Percentiles rank a stretch among this genome's conserved stretches.
phyloP scores from a whole-genome alignment of 192 early-diverging fungal genomes.

The Irineochytrium annulatum region DNA sequence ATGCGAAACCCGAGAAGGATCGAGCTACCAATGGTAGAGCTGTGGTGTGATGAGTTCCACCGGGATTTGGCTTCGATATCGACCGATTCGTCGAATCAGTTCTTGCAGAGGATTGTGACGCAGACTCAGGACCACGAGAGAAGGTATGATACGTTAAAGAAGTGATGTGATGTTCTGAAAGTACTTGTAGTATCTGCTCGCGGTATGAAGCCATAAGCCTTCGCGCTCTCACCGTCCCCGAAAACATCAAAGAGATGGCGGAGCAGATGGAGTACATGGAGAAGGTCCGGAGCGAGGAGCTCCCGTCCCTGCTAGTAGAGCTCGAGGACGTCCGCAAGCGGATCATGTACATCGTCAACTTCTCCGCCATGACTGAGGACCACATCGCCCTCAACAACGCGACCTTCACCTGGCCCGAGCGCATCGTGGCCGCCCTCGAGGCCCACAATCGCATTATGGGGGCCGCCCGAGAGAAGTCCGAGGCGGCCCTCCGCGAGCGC shows the following conservation, averaged over 20 bases:
- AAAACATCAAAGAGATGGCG: constrained; percentile 64
- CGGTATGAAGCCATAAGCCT: constrained; percentile 51
- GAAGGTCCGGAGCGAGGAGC: constrained; percentile 30
- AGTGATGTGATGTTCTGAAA: constrained; percentile 4
- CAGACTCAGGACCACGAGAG: constrained; percentile 48
- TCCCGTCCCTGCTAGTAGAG: constrained; percentile 44
- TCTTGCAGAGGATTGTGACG: constrained; percentile 46
- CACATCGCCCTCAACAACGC: constrained; percentile 56
- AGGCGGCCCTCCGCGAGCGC: constrained; percentile 47
- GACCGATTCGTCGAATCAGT: constrained; percentile 38
- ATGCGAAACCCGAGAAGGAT: constrained; percentile 34
- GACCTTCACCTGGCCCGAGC: constrained; percentile 60
- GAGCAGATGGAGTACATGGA: constrained; percentile 62
- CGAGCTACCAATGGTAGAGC: constrained; percentile 50
- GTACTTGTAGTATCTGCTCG: constrained; percentile 45
- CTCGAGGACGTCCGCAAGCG: constrained; percentile 49
- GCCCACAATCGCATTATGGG: constrained; percentile 53
- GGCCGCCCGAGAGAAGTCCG: constrained; percentile 50
- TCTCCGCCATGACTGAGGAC: constrained; percentile 49
- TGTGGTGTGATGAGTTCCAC: constrained; percentile 53
- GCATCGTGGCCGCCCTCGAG: constrained; percentile 50
- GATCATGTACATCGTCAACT: constrained; percentile 54
- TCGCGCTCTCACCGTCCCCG: constrained; percentile 46
- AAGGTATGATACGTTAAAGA: constrained; percentile 22
- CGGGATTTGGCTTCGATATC: constrained; percentile 34